Percentiles rank a stretch among this genome's conserved stretches.
These are phyloP conservation scores for Ramaria sp. DNA, from an alignment of 768 basidiomycete genomes.

Conservation along the genomic window DNA sequence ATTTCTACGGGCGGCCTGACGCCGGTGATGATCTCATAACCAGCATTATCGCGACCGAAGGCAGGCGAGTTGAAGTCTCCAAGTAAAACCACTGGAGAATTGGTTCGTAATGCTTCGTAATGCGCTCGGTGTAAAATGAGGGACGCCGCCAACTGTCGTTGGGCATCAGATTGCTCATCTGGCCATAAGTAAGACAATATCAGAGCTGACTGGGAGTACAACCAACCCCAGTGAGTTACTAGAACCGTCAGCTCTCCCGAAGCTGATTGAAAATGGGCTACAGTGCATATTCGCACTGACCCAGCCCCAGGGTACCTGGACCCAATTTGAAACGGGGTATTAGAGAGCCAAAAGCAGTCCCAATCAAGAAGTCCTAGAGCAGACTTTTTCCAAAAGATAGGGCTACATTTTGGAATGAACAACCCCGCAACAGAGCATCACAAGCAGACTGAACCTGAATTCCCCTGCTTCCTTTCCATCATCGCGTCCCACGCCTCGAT, in stretches of 20 bases:
- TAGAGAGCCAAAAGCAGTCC: slow-evolving; percentile 50
- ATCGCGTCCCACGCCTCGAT: slow-evolving; percentile 55
- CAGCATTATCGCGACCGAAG: slow-evolving; percentile 34
- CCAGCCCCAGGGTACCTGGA: slow-evolving; percentile 43
- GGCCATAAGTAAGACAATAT: slow-evolving; percentile 18
- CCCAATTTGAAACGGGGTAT: slow-evolving; percentile 33
- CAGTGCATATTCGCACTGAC: slow-evolving; percentile 38
- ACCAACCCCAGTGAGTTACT: slow-evolving; percentile 7
- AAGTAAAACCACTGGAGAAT: slow-evolving; percentile 34
- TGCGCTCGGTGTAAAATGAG: slow-evolving; percentile 38
- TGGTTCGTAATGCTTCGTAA: slow-evolving; percentile 33
- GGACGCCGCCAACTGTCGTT: slow-evolving; percentile 41
- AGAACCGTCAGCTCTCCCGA: slow-evolving; percentile 8
- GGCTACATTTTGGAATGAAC: slow-evolving; percentile 16
- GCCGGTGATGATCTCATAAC: slow-evolving; percentile 42
- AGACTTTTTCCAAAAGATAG: slow-evolving; percentile 49
- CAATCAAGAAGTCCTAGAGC: slow-evolving; percentile 27
- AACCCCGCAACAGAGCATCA: not conserved
- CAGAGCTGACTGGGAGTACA: not conserved
- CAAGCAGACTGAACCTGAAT: slow-evolving; percentile 22
- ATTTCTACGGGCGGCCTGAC: slow-evolving; percentile 27
- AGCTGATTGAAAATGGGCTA: slow-evolving; percentile 25
- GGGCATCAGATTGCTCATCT: slow-evolving; percentile 45
- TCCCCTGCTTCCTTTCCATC: slow-evolving; percentile 47
- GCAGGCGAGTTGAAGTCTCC: slow-evolving; percentile 49